phyloP scores from a whole-genome alignment of 2,329 filamentous ascomycete species.

The Furcasterigmium furcatum region DNA sequence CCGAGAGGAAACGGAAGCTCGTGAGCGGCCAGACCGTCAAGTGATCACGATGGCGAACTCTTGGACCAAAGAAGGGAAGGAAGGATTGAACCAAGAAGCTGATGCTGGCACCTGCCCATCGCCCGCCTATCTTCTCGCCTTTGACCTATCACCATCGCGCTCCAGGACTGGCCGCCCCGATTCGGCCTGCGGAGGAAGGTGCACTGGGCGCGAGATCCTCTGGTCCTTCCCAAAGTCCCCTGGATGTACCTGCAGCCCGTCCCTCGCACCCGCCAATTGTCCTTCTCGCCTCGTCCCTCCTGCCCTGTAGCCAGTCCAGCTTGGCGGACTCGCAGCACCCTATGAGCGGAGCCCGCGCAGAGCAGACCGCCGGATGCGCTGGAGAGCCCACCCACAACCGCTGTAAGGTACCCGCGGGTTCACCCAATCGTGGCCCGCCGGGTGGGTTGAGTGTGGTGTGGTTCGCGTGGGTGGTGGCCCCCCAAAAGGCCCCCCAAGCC shows the following conservation, averaged over 20 bases:
- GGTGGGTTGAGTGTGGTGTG: conserved; percentile 1
- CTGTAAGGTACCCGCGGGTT: conserved; percentile 1
- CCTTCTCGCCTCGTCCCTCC: too few species aligned
- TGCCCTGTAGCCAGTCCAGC: neutral
- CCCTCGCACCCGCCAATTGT: too few species aligned
- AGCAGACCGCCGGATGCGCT: neutral
- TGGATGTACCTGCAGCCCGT: neutral
- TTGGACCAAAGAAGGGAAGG: too few species aligned
- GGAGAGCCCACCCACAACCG: neutral
- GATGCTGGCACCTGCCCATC: too few species aligned
- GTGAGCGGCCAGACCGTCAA: too few species aligned
- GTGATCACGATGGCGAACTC: too few species aligned
- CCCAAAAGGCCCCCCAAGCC: neutral
- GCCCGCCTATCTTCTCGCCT: too few species aligned
- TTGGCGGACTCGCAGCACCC: neutral
- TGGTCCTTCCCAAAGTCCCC: neutral
- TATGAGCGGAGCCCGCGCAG: neutral
- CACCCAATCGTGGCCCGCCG: neutral
- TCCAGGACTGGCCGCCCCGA: neutral
- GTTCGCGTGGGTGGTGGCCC: neutral
- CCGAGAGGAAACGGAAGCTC: too few species aligned
- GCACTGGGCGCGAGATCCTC: neutral
- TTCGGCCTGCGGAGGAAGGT: neutral
- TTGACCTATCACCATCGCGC: too few species aligned
- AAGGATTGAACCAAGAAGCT: too few species aligned